Evolutionary conservation across 2,329 filamentous ascomycete genomes (phyloP), one percentile per base, ranked within the genome.

Genomic region (Pyricularia sp.): DNA sequence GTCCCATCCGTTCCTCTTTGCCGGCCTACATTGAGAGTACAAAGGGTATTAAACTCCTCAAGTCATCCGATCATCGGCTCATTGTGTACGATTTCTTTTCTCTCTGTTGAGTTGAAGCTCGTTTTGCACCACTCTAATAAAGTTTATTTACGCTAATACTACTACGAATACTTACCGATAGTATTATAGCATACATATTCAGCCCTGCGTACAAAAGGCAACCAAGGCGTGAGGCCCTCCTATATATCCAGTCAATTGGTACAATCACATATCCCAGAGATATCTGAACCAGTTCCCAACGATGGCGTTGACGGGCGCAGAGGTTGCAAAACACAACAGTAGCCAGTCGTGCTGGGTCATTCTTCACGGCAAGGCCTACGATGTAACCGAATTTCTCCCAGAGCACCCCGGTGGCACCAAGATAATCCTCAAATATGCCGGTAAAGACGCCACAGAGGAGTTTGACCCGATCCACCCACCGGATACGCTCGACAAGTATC

Each of bases 381-480:
- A 81, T 71, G 76, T 80, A 59, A 80, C 79, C 11, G 72, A 73
- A 31, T 81, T 80, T 65, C 69, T 81, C 11, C 69, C 73, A 89
- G 92, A 97, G 78, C 93, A 97, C 76, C 94, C 94, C 28, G 94
- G 94, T 71, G 94, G 92, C 55, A 85, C 89, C 73, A 95, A 94
- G 77, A 96, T 98, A 78, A 98, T 99, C 75, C 86, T 99, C 72
- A 97, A 97, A 82, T 97, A 97, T 81, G 94, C 94, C 33, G 93
- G 94, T 74, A 96, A 94, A 84, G 94, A 97, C 83, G 93, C 93
- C 58, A 96, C 93, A 50, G 92, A 94, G 77, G 93, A 93, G 76
- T 97, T 92, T 79, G 93, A 96, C 65, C 93, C 93, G 50, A 95
- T 97, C 72, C 86, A 88, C 78, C 94, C 94, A 2, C 92, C 91